Evolutionary conservation across 1,284 basidiomycete species (phyloP), one percentile per base, ranked within the genome.

Genomic region (Clitocybe nebularis): DNA sequence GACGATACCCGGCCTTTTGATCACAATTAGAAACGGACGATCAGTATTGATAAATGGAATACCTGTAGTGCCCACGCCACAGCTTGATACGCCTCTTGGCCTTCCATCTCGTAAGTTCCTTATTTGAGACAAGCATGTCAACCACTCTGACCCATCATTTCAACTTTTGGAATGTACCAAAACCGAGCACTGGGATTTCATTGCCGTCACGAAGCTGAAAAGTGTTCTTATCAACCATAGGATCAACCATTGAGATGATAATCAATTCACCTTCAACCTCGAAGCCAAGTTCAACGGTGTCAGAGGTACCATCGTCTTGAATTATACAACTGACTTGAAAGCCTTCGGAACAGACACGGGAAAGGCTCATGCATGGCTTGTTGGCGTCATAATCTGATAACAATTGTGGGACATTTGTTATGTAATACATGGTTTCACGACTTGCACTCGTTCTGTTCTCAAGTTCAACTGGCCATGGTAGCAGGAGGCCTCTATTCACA

Each of bases 21-120:
- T 22, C 39, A 33, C n/a, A 32, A 41, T 41, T 14, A 34, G 39
- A 30, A 10, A 25, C n/a, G 14, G 7, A 33, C 17, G 29, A 17
- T 32, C 19, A 32, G 29, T 11, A 17, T 7, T 2, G n/a, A 32
- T n/a, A 24, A 26, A 3, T 3, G 25, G 14, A 53, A 36, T 50
- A 76, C 78, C 68, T 84, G 77, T 11, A 86, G 66, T 7, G 83
- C 84, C 68, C 72, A 77, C 34, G 63, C 74, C 23, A 82, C 77
- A 36, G 74, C 69, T 28, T 73, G 54, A 53, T 81, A 79, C 3
- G 79, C 77, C 50, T 77, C 72, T 20, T 66, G 51, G 30, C 77
- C 77, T 32, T 73, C 67, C 60, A 84, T 69, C 56, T 86, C 82
- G 62, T 86, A 87, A n/a, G 78, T 81, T 36, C 76, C 75, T 79